Conservation (phyloP, 2,329 filamentous ascomycete genomes). For the Sclerotinia minor region DNA sequence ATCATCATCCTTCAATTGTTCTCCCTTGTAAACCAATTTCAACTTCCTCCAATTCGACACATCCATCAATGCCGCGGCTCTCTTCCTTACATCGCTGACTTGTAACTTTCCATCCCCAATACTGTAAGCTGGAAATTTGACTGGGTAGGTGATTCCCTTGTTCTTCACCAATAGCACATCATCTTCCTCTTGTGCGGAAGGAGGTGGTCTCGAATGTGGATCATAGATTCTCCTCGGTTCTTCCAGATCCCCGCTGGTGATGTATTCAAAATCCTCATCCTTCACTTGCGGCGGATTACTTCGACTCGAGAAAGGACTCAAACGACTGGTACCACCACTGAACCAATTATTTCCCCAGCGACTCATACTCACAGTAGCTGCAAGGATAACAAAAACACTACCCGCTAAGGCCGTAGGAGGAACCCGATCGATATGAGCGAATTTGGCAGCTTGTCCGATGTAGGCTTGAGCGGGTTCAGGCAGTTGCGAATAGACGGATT, state of each 20-base stretch:
- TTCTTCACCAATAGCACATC: conserved; percentile 71
- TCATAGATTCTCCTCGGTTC: conserved; percentile 48
- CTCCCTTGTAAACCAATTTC: conserved; percentile 73
- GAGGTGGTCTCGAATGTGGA: conserved; percentile 44
- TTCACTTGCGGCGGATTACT: conserved; percentile 60
- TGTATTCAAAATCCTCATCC: conserved; percentile 78
- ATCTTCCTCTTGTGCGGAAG: conserved; percentile 54
- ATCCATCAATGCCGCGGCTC: conserved; percentile 66
- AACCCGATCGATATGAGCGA: conserved; percentile 38
- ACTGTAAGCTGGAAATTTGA: conserved; percentile 72
- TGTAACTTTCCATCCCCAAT: conserved; percentile 73
- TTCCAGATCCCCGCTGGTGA: conserved; percentile 73
- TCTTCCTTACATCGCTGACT: conserved; percentile 65
- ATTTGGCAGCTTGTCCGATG: conserved; percentile 35
- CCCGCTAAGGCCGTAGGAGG: conserved; percentile 35
- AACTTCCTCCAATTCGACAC: conserved; percentile 58
- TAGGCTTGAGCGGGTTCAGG: conserved; percentile 37
- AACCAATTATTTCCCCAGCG: conserved; percentile 40
- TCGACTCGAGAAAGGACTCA: conserved; percentile 41
- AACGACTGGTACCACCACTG: conserved; percentile 33
- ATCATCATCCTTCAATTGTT: conserved; percentile 64
- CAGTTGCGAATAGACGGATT: conserved; percentile 45
- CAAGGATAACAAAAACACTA: conserved; percentile 35
- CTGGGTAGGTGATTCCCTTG: conserved; percentile 63
- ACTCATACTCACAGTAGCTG: conserved; percentile 40